phyloP scores from a whole-genome alignment of 2,329 filamentous ascomycete genomes.

The Pseudovirgaria hyperparasitica region DNA sequence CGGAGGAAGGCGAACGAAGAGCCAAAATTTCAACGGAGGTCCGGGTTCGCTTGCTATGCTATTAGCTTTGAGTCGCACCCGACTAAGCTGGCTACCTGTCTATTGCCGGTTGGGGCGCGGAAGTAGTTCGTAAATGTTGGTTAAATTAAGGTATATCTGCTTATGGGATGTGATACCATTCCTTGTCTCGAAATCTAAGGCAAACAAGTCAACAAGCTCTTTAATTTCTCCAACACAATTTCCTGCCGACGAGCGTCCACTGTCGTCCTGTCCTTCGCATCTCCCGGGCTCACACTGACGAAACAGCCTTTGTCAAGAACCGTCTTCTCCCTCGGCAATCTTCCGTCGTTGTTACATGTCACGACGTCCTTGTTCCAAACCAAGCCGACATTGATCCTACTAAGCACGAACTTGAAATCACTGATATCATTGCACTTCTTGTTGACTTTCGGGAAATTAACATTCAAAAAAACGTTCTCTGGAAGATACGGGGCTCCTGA shows the following conservation, averaged over 20 bases:
- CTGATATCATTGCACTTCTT: constrained; percentile 37
- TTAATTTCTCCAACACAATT: constrained; percentile 39
- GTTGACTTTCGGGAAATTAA: constrained; percentile 50
- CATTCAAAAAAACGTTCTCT: constrained; percentile 48
- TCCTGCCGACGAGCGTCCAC: constrained; percentile 39
- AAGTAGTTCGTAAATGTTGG: no score
- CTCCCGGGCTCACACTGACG: constrained; percentile 50
- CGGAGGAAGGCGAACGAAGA: no score
- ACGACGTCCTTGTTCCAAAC: constrained; percentile 37
- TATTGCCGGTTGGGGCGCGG: no score
- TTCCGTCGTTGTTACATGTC: constrained; percentile 40
- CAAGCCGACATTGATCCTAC: constrained; percentile 40
- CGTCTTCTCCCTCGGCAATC: constrained; percentile 46
- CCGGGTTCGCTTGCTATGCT: no score
- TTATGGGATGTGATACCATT: no score
- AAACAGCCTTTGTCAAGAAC: constrained; percentile 43
- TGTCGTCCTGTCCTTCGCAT: constrained; percentile 48
- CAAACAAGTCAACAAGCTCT: constrained; percentile 35
- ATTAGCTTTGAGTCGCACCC: no score
- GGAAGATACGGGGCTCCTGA: constrained; percentile 53
- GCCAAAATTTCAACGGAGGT: no score
- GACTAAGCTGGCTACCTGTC: no score
- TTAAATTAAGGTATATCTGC: no score
- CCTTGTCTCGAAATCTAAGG: no score
- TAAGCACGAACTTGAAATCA: constrained; percentile 52